A percentile compares a stretch with the other conserved stretches of the same genome.
Evolutionary conservation across 2,329 filamentous ascomycete species (phyloP).

Genomic region (Aspergillus pseudoviridinutans): DNA sequence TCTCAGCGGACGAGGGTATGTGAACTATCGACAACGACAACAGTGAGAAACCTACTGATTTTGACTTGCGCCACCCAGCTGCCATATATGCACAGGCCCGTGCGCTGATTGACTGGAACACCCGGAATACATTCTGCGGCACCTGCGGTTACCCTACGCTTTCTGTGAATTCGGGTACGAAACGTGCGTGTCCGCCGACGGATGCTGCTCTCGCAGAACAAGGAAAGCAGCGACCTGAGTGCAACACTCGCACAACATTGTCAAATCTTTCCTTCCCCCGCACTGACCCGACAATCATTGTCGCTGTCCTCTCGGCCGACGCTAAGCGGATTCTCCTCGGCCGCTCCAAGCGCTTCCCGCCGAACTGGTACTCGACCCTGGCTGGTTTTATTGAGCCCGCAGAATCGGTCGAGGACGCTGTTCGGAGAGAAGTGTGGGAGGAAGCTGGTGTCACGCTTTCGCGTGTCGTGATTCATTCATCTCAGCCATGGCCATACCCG

Average conservation of each 20-base stretch:
- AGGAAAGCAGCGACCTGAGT: constrained; percentile 57
- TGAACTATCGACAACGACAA: not conserved
- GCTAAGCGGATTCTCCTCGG: constrained; percentile 77
- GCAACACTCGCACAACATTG: constrained; percentile 75
- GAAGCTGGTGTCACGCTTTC: constrained; percentile 74
- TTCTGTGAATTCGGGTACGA: constrained; percentile 41
- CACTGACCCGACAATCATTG: constrained; percentile 93
- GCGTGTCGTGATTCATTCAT: constrained; percentile 75
- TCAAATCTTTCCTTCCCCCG: constrained; percentile 91
- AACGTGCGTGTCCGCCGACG: constrained; percentile 43
- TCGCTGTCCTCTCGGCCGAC: constrained; percentile 80
- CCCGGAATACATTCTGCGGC: constrained; percentile 85
- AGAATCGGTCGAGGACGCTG: constrained; percentile 80
- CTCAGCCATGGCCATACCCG: constrained; percentile 85
- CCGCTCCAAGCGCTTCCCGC: constrained; percentile 77
- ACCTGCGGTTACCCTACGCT: constrained; percentile 81
- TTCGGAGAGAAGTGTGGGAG: constrained; percentile 80
- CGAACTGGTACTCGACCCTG: constrained; percentile 82
- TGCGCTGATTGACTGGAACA: constrained; percentile 90
- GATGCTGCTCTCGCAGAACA: constrained; percentile 33
- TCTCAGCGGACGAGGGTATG: constrained; percentile 60
- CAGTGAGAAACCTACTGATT: not conserved
- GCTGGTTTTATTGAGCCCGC: constrained; percentile 83
- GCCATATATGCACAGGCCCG: constrained; percentile 88
- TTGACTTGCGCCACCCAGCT: constrained; percentile 49